Percentiles rank a stretch among this genome's conserved stretches.
Conservation (phyloP, 306 rosid genomes). For the Phaseolus lunatus region DNA sequence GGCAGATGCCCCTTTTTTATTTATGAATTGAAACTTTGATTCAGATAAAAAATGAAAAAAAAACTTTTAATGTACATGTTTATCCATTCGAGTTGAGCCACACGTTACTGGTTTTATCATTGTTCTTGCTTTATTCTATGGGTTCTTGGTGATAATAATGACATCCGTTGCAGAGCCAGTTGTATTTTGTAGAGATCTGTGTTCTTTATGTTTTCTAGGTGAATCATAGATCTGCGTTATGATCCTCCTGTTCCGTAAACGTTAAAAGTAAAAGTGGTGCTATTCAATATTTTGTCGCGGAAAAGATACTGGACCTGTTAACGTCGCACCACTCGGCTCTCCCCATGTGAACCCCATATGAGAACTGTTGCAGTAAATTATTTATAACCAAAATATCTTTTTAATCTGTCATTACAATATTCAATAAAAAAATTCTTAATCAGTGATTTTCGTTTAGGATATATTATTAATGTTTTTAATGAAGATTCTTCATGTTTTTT, state of each 20-base stretch:
- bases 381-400: neutral
- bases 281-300: constrained; percentile 7
- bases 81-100: neutral
- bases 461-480: too few species aligned
- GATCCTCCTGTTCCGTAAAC: constrained; percentile 38
- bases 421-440: too few species aligned
- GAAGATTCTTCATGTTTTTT: too few species aligned
- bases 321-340: constrained; percentile 48
- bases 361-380: neutral
- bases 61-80: neutral
- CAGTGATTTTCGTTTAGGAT: too few species aligned
- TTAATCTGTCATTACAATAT: neutral
- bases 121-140: neutral
- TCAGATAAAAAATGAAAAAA: neutral
- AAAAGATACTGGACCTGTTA: constrained; percentile 20
- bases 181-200: constrained; percentile 9
- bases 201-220: neutral
- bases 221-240: constrained; percentile 18
- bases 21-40: neutral
- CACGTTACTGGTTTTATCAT: neutral
- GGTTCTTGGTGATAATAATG: neutral
- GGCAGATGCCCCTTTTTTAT: neutral
- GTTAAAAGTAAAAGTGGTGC: constrained; percentile 30
- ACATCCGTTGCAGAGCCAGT: constrained; percentile 6
- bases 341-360: constrained; percentile 47